Evolutionary conservation across 805 yeast genomes (phyloP), one percentile per base, ranked within the genome.

Genomic region (Wickerhamomyces chambardii): DNA sequence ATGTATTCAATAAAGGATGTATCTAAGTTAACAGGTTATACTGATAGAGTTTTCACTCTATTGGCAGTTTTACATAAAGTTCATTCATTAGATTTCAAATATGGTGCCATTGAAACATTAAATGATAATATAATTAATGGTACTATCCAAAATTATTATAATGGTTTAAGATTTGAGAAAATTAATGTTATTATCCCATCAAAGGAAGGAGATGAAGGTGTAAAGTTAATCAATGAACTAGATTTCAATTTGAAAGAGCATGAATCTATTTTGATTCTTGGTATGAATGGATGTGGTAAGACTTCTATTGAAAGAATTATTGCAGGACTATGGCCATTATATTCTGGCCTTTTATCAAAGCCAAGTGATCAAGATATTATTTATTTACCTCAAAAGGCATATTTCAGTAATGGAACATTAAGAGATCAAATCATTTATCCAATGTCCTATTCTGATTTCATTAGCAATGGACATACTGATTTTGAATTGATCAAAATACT

Each of bases 1-100:
- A 87, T 89, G 95, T 86, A 85, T 57, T 86, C 97, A 2, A 83
- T 87, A 45, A 89, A 89, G 55, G 96, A 87, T 57, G 71, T 89
- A 17, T 82, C 92, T n/a, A 89, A 80, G 55, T 68, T 89, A 36
- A 84, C 95, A 1, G 96, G 97, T 11, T 82, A 84, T 53, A 85
- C 96, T 1, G 90, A 85, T 47, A 64, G 96, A 44, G 82, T 89
- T 4, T 89, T 84, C 60, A 72, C 75, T 15, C 64, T 89, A 34
- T 62, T 89, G 36, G 67, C 82, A n/a, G 77, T 78, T 21, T 64
- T 89, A 39, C 96, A 89, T 59, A 74, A 83, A 50, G 90, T 82
- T 14, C 95, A 86, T 53, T 81, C 87, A 27, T 39, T 42, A 15
- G 58, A 61, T 29, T 66, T 63, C 41, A 56, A 57, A 32, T 66